Evolutionary conservation across 2,329 filamentous ascomycete genomes (phyloP).

Genomic region (Trichoderma asperellum): DNA sequence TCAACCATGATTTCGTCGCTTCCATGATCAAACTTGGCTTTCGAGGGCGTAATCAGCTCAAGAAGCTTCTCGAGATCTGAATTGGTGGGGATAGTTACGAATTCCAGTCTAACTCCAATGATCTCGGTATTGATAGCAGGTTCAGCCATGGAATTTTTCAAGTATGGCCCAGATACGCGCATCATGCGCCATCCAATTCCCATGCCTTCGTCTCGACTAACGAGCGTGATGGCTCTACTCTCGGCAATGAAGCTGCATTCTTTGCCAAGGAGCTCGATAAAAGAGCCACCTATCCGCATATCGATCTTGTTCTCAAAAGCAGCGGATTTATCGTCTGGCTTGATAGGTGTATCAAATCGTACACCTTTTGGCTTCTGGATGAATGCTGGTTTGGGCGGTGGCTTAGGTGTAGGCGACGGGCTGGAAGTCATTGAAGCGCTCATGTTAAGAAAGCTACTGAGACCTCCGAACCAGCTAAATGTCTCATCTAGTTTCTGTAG

Average conservation of each 20-base stretch:
- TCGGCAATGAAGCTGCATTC: slow-evolving; percentile 75
- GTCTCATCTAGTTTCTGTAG: slow-evolving; percentile 82
- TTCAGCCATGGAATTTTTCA: slow-evolving; percentile 55
- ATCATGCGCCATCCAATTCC: slow-evolving; percentile 75
- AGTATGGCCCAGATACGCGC: slow-evolving; percentile 72
- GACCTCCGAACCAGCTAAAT: slow-evolving; percentile 83
- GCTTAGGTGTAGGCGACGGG: slow-evolving; percentile 53
- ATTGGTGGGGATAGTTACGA: slow-evolving; percentile 72
- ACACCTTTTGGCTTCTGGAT: slow-evolving; percentile 58
- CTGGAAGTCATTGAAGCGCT: slow-evolving; percentile 81
- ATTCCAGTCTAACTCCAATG: slow-evolving; percentile 71
- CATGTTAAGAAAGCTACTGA: slow-evolving; percentile 89
- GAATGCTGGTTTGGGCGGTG: slow-evolving; percentile 43
- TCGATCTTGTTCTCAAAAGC: slow-evolving; percentile 69
- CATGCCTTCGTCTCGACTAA: slow-evolving; percentile 73
- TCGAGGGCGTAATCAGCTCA: slow-evolving; percentile 86
- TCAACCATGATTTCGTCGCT: slow-evolving; percentile 96
- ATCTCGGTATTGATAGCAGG: slow-evolving; percentile 68
- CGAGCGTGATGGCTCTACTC: slow-evolving; percentile 80
- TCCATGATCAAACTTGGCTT: slow-evolving; percentile 80
- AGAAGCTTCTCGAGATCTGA: slow-evolving; percentile 80
- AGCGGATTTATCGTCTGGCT: slow-evolving; percentile 52
- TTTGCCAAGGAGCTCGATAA: slow-evolving; percentile 76
- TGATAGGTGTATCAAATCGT: slow-evolving; percentile 59
- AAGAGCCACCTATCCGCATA: slow-evolving; percentile 73